Conservation (phyloP, 768 basidiomycete species). For the Clitopilus hobsonii region DNA sequence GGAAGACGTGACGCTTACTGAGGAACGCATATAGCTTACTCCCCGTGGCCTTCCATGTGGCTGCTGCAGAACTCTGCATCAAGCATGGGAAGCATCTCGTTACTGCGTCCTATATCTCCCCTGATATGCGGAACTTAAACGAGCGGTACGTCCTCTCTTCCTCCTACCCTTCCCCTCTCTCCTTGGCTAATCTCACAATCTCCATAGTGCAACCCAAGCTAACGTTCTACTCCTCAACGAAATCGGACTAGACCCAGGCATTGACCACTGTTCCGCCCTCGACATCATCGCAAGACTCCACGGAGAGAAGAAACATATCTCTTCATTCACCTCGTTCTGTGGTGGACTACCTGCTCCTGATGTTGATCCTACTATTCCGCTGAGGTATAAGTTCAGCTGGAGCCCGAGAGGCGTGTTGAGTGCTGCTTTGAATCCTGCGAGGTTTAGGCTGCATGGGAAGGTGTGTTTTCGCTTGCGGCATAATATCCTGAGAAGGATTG, state of each 20-base stretch:
- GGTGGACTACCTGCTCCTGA: slow-evolving; percentile 88
- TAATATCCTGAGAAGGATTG: not conserved
- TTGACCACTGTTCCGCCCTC: slow-evolving; percentile 86
- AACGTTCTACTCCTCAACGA: slow-evolving; percentile 82
- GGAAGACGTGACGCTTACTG: not conserved
- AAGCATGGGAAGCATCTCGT: slow-evolving; percentile 68
- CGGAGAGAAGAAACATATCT: slow-evolving; percentile 46
- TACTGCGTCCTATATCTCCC: slow-evolving; percentile 88
- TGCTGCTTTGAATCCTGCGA: slow-evolving; percentile 72
- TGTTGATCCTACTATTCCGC: slow-evolving; percentile 47
- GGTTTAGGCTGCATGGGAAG: slow-evolving; percentile 52
- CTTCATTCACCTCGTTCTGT: slow-evolving; percentile 86
- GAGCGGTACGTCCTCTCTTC: slow-evolving; percentile 36
- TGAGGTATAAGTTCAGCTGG: slow-evolving; percentile 95
- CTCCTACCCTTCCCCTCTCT: not conserved
- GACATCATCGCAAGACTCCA: slow-evolving; percentile 54
- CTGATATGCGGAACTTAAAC: slow-evolving; percentile 66
- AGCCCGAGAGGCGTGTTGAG: slow-evolving; percentile 81
- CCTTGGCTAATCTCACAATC: not conserved
- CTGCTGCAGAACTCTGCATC: slow-evolving; percentile 73
- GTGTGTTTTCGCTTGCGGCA: slow-evolving; percentile 29
- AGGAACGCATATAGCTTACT: slow-evolving; percentile 58
- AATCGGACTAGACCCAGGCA: slow-evolving; percentile 85
- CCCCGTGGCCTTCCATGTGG: slow-evolving; percentile 69
- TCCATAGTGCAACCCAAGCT: slow-evolving; percentile 46